Evolutionary conservation across 2,329 filamentous ascomycete species (phyloP).

Genomic region (Paecilomyces dactylethromorphus): DNA sequence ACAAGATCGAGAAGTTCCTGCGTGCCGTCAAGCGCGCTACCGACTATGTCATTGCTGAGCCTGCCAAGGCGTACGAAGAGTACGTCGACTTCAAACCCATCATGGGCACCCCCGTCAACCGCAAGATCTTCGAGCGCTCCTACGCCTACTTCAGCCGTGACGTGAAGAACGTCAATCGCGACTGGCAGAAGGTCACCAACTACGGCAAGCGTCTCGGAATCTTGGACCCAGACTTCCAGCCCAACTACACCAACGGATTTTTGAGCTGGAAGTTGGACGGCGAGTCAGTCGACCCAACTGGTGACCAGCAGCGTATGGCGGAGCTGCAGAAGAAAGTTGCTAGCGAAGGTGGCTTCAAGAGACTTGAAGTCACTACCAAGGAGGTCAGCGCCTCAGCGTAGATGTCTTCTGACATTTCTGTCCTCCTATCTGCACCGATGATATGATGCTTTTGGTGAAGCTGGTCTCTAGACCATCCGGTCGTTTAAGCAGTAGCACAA

Average conservation of each 20-base stretch:
- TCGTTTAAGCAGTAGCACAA: not conserved
- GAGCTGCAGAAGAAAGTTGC: conserved; percentile 63
- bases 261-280: conserved; percentile 59
- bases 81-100: conserved; percentile 67
- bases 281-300: conserved; percentile 61
- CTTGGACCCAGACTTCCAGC: conserved; percentile 54
- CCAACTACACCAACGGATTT: conserved; percentile 71
- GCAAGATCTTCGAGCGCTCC: conserved; percentile 73
- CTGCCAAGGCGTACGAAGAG: conserved; percentile 58
- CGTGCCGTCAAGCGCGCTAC: conserved; percentile 68
- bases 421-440: not conserved
- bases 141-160: conserved; percentile 71
- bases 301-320: conserved; percentile 70
- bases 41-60: conserved; percentile 61
- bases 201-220: conserved; percentile 70
- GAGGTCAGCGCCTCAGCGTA: not conserved
- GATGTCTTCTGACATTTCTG: not conserved
- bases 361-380: conserved; percentile 19
- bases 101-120: conserved; percentile 62
- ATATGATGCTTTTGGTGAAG: not conserved
- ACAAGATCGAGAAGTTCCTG: conserved; percentile 62
- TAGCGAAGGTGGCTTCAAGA: conserved; percentile 53
- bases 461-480: not conserved
- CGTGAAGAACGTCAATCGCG: conserved; percentile 65
- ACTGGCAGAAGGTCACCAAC: conserved; percentile 71